A percentile compares a stretch with the other conserved stretches of the same genome.
These are phyloP conservation scores for Psilocybe cyanescens DNA, from an alignment of 768 basidiomycete genomes.

Conservation along the genomic window DNA sequence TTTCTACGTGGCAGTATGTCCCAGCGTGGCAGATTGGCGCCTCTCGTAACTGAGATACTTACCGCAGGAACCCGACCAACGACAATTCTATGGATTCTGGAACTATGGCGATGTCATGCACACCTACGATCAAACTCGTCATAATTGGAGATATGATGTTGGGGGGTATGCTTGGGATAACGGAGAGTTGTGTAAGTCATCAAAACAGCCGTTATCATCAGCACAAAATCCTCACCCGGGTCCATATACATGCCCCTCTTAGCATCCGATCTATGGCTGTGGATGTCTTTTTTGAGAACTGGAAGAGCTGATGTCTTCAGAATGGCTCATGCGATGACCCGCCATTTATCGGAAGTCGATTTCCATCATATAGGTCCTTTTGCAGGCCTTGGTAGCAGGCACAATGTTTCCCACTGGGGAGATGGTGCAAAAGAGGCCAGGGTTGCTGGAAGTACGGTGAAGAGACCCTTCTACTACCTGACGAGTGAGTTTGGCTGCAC, in stretches of 20 bases:
- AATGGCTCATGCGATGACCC: conserved; percentile 39
- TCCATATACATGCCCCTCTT: not conserved
- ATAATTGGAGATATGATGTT: conserved; percentile 42
- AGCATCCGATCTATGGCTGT: conserved; percentile 42
- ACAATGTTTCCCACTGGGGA: conserved; percentile 44
- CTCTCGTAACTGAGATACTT: not conserved
- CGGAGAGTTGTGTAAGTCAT: conserved; percentile 34
- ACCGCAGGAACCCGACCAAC: conserved; percentile 34
- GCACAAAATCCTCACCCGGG: not conserved
- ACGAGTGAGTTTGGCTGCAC: conserved; percentile 27
- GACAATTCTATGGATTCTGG: conserved; percentile 44
- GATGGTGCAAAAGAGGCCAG: conserved; percentile 44
- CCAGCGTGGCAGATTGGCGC: not conserved
- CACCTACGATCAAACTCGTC: conserved; percentile 42
- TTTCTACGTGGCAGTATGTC: conserved; percentile 36
- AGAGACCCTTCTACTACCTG: conserved; percentile 40
- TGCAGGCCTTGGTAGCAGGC: conserved; percentile 38
- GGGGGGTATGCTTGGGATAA: conserved; percentile 44
- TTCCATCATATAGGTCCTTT: conserved; percentile 41
- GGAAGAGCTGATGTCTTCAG: conserved; percentile 39
- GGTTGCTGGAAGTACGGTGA: conserved; percentile 36
- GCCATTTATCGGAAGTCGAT: conserved; percentile 40
- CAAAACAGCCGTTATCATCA: not conserved
- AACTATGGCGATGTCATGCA: conserved; percentile 43
- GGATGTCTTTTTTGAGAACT: conserved; percentile 44